phyloP scores from a whole-genome alignment of 2,329 filamentous ascomycete species.

The Aspergillus sp. region DNA sequence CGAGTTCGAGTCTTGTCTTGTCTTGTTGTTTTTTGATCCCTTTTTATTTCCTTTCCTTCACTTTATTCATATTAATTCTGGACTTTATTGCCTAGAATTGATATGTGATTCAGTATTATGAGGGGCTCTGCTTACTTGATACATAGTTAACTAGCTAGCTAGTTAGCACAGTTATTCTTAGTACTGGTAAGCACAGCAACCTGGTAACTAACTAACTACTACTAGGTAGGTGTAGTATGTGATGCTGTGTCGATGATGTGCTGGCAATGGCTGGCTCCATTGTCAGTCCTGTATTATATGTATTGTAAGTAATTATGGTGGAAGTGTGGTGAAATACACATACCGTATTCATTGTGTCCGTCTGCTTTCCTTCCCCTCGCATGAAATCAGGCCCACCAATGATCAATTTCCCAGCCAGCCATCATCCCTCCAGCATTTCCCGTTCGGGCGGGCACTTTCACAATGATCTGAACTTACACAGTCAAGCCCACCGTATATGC shows the following conservation, averaged over 20 bases:
- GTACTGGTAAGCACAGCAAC: background rate
- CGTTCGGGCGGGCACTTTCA: background rate
- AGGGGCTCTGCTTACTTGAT: background rate
- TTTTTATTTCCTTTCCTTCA: background rate
- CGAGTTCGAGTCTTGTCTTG: too few relatives aligned
- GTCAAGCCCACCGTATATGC: background rate
- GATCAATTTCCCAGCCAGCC: slow-evolving; percentile 17
- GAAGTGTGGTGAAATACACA: background rate
- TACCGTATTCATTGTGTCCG: background rate
- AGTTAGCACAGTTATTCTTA: too few relatives aligned
- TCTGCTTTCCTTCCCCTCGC: slow-evolving; percentile 11
- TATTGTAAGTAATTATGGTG: too few relatives aligned
- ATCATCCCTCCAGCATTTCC: background rate
- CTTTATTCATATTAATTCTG: background rate
- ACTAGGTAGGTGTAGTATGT: background rate
- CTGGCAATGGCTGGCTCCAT: background rate
- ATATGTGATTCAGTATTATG: too few relatives aligned
- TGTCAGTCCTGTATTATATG: background rate
- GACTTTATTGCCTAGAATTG: background rate
- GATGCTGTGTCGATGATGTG: background rate
- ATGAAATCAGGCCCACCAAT: slow-evolving; percentile 18
- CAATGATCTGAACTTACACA: background rate
- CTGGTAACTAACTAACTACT: background rate
- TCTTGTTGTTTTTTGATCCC: background rate
- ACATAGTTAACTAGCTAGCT: background rate